A percentile compares a stretch with the other conserved stretches of the same genome.
Conservation (phyloP, 2,329 filamentous ascomycete genomes). For the Talaromyces sp. region DNA sequence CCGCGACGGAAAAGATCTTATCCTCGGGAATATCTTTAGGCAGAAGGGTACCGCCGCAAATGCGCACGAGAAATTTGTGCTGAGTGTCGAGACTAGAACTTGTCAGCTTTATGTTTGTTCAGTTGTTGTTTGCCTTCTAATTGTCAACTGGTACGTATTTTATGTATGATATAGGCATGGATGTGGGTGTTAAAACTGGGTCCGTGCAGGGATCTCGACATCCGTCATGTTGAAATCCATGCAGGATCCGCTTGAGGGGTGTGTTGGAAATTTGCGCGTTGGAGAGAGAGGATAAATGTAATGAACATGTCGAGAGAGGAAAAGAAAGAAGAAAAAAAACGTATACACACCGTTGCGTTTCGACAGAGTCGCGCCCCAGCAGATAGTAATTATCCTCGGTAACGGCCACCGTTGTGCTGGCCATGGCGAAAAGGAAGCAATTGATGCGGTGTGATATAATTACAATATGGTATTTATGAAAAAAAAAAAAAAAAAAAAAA, state of each 20-base stretch:
- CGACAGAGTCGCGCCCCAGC: constrained; percentile 14
- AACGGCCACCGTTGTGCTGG: neutral
- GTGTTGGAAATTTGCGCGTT: too few relatives aligned
- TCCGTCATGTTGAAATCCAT: neutral
- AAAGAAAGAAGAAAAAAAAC: neutral
- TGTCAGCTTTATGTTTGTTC: neutral
- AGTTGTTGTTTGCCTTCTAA: too few relatives aligned
- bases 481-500: too few relatives aligned
- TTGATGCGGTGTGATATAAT: too few relatives aligned
- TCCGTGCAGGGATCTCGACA: neutral
- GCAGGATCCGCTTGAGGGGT: too few relatives aligned
- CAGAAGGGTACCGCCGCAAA: constrained; percentile 14
- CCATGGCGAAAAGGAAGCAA: too few relatives aligned
- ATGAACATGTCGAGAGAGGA: neutral
- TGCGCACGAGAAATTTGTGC: constrained; percentile 18
- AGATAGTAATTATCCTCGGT: constrained; percentile 12
- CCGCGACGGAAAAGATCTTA: constrained; percentile 16
- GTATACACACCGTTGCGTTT: constrained; percentile 17
- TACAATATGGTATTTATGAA: too few relatives aligned
- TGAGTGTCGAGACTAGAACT: constrained; percentile 18
- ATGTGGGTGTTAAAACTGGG: neutral
- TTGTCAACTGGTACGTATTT: neutral
- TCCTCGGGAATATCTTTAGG: constrained; percentile 21
- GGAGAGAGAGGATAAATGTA: too few relatives aligned
- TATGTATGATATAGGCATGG: neutral